Evolutionary conservation across 352 stramenopile genomes (phyloP).

Genomic region (Thraustochytrium striatum): DNA sequence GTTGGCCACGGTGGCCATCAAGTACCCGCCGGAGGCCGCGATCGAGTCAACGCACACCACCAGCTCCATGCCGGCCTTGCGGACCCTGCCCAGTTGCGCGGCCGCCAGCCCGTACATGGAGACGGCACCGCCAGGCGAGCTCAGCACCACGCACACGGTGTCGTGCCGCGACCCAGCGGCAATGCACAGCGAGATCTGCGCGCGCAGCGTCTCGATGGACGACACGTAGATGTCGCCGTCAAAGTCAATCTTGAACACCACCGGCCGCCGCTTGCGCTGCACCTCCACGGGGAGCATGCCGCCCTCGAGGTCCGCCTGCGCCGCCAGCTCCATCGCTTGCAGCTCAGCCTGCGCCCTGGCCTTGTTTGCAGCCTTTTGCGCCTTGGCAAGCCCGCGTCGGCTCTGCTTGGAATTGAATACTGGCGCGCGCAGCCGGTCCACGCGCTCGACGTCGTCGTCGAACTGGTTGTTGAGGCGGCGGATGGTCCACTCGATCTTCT

Average conservation of each 20-base stretch:
- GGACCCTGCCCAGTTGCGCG: constrained; percentile 64
- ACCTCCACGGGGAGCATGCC: not conserved
- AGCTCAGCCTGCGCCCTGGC: not conserved
- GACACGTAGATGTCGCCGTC: constrained; percentile 47
- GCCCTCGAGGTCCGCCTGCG: constrained; percentile 2
- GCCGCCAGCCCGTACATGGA: constrained; percentile 71
- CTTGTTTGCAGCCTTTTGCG: not conserved
- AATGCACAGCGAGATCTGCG: constrained; percentile 39
- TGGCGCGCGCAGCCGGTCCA: constrained; percentile 8
- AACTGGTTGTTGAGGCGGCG: constrained; percentile 30
- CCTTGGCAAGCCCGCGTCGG: not conserved
- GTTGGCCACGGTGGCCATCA: constrained; percentile 73
- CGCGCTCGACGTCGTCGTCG: not conserved
- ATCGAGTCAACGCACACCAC: constrained; percentile 75
- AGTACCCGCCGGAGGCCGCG: constrained; percentile 69
- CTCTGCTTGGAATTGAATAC: not conserved
- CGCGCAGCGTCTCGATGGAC: constrained; percentile 28
- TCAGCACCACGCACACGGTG: constrained; percentile 58
- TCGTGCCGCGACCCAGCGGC: constrained; percentile 8
- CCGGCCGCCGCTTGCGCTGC: constrained; percentile 14
- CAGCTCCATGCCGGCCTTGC: constrained; percentile 61
- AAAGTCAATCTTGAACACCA: constrained; percentile 45
- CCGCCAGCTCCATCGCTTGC: not conserved
- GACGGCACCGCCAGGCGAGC: constrained; percentile 68
- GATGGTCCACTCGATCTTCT: constrained; percentile 11